Percentiles rank a stretch among this genome's conserved stretches.
These are phyloP conservation scores for Capsicum pubescens DNA, from an alignment of 257 asterid genomes.

Conservation along the genomic window DNA sequence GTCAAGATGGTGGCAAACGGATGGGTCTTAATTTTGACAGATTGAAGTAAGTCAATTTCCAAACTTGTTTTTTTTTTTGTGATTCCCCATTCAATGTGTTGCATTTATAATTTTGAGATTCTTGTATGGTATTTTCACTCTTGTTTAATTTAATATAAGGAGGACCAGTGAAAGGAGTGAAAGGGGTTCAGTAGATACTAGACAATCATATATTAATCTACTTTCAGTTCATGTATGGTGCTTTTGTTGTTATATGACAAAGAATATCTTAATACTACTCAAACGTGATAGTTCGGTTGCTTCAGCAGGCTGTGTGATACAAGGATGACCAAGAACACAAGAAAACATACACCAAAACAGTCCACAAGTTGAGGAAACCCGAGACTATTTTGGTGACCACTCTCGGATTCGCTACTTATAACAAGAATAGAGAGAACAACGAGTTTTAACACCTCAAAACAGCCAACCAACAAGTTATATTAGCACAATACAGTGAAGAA, in stretches of 20 bases:
- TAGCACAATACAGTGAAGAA: no score
- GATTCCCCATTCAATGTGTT: not conserved
- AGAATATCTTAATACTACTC: not conserved
- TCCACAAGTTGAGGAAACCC: no score
- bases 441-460: no score
- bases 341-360: no score
- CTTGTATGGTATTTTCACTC: not conserved
- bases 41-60: conserved; percentile 60
- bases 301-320: no score
- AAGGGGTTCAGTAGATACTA: no score
- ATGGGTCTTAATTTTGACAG: conserved; percentile 95
- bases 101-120: not conserved
- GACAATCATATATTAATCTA: no score
- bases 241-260: not conserved
- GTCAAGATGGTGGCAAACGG: conserved; percentile 93
- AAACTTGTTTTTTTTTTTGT: not conserved
- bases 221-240: not conserved
- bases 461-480: no score
- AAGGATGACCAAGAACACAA: no score
- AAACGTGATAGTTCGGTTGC: not conserved
- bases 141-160: not conserved
- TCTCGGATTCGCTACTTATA: no score
- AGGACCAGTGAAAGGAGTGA: not conserved
- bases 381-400: no score
- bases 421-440: no score